Evolutionary conservation across 306 rosid species (phyloP).

Genomic region (Leucaena leucocephala): DNA sequence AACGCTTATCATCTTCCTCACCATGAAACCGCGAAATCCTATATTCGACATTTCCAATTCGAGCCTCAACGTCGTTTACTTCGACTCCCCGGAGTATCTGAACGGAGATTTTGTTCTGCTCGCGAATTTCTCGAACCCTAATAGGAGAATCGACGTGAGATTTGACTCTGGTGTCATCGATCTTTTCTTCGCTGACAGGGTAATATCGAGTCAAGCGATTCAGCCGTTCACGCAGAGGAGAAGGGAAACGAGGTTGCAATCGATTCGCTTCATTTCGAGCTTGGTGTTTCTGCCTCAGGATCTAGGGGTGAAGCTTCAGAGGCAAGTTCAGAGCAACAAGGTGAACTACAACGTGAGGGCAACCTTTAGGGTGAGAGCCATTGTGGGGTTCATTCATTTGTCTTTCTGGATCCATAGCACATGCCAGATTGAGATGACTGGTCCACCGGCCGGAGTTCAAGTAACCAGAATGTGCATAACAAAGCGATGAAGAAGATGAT

Average conservation of each 20-base stretch:
- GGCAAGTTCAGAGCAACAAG: slow-evolving; percentile 66
- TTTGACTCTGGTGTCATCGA: slow-evolving; percentile 63
- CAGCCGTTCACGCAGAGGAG: slow-evolving; percentile 66
- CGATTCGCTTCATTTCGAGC: slow-evolving; percentile 71
- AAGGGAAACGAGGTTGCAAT: slow-evolving; percentile 60
- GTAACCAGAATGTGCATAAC: slow-evolving; percentile 74
- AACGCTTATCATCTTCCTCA: slow-evolving; percentile 65
- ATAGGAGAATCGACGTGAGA: slow-evolving; percentile 59
- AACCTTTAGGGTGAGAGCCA: slow-evolving; percentile 69
- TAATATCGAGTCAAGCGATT: slow-evolving; percentile 66
- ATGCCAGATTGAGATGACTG: slow-evolving; percentile 85
- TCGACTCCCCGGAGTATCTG: slow-evolving; percentile 72
- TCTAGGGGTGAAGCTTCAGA: slow-evolving; percentile 66
- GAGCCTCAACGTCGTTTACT: slow-evolving; percentile 71
- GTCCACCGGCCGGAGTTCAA: slow-evolving; percentile 79
- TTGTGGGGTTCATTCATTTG: slow-evolving; percentile 59
- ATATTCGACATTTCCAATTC: slow-evolving; percentile 77
- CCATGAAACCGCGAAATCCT: slow-evolving; percentile 70
- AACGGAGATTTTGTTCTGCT: slow-evolving; percentile 81
- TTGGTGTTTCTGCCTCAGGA: slow-evolving; percentile 83
- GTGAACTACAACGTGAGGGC: slow-evolving; percentile 68
- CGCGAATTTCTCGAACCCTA: slow-evolving; percentile 87
- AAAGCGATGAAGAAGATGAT: slow-evolving; percentile 47
- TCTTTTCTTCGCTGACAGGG: slow-evolving; percentile 71
- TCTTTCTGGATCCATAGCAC: slow-evolving; percentile 69